phyloP scores from a whole-genome alignment of 1,284 basidiomycete genomes.

The Flammula alnicola region DNA sequence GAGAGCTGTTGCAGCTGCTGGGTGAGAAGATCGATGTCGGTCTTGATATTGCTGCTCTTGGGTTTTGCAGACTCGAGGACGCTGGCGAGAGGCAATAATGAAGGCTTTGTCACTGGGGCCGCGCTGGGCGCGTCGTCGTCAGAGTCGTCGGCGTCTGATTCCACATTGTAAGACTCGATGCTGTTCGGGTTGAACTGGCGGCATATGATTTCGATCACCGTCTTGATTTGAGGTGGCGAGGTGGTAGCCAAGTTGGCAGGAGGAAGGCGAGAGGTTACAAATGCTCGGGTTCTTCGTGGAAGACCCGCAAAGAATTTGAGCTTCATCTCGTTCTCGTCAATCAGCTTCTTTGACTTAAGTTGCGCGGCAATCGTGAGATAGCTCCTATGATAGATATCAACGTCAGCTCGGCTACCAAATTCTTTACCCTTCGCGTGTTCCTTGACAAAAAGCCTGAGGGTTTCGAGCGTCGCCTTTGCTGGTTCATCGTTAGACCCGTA shows the following conservation, averaged over 20 bases:
- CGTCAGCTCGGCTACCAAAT: background rate
- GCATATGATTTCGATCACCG: slow-evolving; percentile 8
- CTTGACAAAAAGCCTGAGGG: background rate
- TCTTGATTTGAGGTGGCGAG: slow-evolving; percentile 1
- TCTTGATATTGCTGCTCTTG: background rate
- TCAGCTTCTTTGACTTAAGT: background rate
- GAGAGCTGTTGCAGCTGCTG: slow-evolving; percentile 10
- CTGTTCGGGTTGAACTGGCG: slow-evolving; percentile 11
- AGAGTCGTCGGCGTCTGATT: slow-evolving; percentile 2
- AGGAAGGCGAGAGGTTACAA: slow-evolving; percentile 8
- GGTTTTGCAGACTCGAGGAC: background rate
- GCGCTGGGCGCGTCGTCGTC: background rate
- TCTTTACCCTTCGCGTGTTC: slow-evolving; percentile 2
- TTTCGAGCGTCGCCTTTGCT: slow-evolving; percentile 6
- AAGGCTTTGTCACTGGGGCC: background rate
- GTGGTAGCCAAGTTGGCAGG: background rate
- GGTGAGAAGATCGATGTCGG: slow-evolving; percentile 2
- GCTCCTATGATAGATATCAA: slow-evolving; percentile 4
- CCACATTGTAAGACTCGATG: slow-evolving; percentile 8
- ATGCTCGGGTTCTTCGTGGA: background rate
- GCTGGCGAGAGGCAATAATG: too few relatives aligned
- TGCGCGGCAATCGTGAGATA: too few relatives aligned
- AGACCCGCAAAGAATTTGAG: slow-evolving; percentile 17
- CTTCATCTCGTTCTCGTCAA: background rate
- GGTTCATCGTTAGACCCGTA: too few relatives aligned